Base-by-base conservation (phyloP, 768 basidiomycete genomes). In the Nevesoporus exiguus region DNA sequence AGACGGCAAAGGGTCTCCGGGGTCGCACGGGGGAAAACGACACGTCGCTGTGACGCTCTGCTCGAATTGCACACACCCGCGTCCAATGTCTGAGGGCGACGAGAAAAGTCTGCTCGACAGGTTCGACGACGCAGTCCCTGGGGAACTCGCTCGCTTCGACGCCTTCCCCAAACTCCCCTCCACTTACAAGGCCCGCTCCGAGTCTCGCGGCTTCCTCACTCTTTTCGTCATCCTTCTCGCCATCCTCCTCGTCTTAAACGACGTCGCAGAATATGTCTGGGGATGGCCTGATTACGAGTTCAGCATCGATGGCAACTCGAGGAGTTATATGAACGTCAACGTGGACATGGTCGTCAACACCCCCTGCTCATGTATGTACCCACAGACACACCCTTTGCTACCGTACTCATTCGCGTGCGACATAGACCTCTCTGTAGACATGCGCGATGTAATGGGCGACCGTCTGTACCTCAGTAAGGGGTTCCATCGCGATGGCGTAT, bases 381-480 rank as follows among this genome's bases (percentile, higher is more conserved):
- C n/a, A 6, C 7, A 44, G 15, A 17, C 9, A 40, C n/a, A 22
- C 13, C 10, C 6, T 27, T 25, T 1, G 0, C 11, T 30, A 22
- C 14, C 5, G 7, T 24, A 22, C 50, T 65, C 47, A 52, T 47
- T 36, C 9, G 15, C 21, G 31, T 30, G 11, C 57, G n/a, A n/a
- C n/a, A 27, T 58, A 98, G 95, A 79, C 66, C 74, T 98, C 47
- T 86, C 83, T 46, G 88, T 98, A 24, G 96, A 98, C 67, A 68
- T 99, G 56, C 77, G 94, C 54, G 96, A 99, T 68, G 90, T 89
- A 0, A 80, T 97, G n/a, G 96, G 96, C 3, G 96, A 99, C 68
- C 78, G 96, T 39, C 65, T 99, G 30, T 89, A 86, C 67, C 79
- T 98, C 54, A 93, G 83, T 62, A 77, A 81, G 56, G 84, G 83